Percentiles rank a stretch among this genome's conserved stretches.
Conservation (phyloP, 2,329 filamentous ascomycete genomes). For the Aspergillus flavus region DNA sequence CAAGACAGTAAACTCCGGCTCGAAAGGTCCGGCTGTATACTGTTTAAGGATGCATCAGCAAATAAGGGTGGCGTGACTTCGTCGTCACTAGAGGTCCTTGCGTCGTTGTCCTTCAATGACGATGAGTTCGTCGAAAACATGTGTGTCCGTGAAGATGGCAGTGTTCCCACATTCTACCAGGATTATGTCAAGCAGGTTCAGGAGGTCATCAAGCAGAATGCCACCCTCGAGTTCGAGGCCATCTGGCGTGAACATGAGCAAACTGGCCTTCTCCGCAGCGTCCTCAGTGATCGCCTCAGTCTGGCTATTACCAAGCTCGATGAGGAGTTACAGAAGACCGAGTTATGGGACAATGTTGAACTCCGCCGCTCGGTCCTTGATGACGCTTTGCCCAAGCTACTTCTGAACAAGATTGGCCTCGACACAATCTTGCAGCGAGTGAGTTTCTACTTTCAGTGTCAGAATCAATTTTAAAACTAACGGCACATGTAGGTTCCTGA, state of each 20-base stretch:
- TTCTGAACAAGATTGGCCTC: conserved; percentile 87
- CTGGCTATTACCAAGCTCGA: conserved; percentile 94
- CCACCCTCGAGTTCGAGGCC: conserved; percentile 91
- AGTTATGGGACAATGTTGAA: conserved; percentile 82
- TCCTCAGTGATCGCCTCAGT: conserved; percentile 89
- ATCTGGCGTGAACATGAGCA: conserved; percentile 93
- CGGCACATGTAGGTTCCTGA: conserved; percentile 68
- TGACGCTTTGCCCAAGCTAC: conserved; percentile 81
- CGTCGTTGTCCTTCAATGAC: conserved; percentile 92
- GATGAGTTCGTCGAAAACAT: conserved; percentile 86
- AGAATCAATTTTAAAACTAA: conserved; percentile 20
- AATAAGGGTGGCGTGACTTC: conserved; percentile 99
- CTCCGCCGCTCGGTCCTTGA: conserved; percentile 77
- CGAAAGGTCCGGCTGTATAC: conserved; percentile 89
- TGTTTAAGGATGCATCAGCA: conserved; percentile 97
- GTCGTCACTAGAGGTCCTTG: conserved; percentile 93
- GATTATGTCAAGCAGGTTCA: conserved; percentile 92
- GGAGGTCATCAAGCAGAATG: conserved; percentile 86
- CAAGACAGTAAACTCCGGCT: conserved; percentile 96
- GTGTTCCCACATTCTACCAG: conserved; percentile 86
- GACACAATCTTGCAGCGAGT: conserved; percentile 82
- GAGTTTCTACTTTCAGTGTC: conserved; percentile 35
- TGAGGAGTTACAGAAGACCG: conserved; percentile 91
- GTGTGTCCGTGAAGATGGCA: conserved; percentile 79
- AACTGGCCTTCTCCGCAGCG: conserved; percentile 76